Conservation (phyloP, 768 basidiomycete species). For the Pulveroboletus sp. region DNA sequence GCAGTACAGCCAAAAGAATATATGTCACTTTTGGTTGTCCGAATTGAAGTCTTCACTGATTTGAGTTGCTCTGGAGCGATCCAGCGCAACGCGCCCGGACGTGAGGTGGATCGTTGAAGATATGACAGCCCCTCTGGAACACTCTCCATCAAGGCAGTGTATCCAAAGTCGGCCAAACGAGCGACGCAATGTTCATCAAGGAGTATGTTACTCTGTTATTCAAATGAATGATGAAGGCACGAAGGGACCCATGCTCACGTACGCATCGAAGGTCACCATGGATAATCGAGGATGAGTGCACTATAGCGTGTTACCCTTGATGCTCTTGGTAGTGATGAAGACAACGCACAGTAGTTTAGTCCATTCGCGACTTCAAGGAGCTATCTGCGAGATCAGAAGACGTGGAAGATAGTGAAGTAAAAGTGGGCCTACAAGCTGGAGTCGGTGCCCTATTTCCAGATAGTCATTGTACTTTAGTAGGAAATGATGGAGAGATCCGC, state of each 20-base stretch:
- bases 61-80: slow-evolving; percentile 39
- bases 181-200: slow-evolving; percentile 27
- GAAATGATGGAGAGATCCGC: too few species aligned
- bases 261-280: not conserved
- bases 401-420: too few species aligned
- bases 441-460: too few species aligned
- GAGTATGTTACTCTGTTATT: slow-evolving; percentile 17
- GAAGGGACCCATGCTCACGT: not conserved
- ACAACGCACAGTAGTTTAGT: not conserved
- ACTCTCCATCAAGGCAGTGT: too few species aligned
- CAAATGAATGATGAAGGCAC: not conserved
- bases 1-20: slow-evolving; percentile 30
- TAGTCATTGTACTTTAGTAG: too few species aligned
- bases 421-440: too few species aligned
- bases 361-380: too few species aligned
- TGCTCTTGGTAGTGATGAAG: not conserved
- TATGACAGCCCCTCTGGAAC: slow-evolving; percentile 2
- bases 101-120: slow-evolving; percentile 20
- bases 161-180: slow-evolving; percentile 44
- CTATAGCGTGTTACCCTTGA: not conserved
- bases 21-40: slow-evolving; percentile 12
- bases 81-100: slow-evolving; percentile 47
- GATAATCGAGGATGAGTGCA: not conserved
- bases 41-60: slow-evolving; percentile 8
- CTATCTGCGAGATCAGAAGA: too few species aligned